phyloP scores from a whole-genome alignment of 2,329 filamentous ascomycete genomes.

The Calonectria pseudoturangicola region DNA sequence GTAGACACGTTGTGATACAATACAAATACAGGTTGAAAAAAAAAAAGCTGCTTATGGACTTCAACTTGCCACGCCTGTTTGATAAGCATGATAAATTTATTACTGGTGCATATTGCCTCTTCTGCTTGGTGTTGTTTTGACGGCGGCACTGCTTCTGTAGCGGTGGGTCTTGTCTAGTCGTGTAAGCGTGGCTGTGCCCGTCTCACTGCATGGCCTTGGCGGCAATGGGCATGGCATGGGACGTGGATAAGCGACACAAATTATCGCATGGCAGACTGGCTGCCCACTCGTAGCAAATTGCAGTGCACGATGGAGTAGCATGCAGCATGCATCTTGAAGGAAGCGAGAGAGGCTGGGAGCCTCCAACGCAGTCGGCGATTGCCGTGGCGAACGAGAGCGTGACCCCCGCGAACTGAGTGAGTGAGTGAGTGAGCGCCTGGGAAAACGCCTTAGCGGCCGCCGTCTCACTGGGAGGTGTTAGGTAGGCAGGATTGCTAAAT shows the following conservation, averaged over 20 bases:
- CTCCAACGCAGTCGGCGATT: background rate
- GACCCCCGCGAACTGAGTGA: no score
- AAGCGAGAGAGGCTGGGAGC: no score
- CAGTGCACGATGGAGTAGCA: no score
- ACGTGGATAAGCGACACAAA: background rate
- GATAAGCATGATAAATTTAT: background rate
- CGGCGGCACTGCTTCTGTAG: background rate
- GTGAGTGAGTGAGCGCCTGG: background rate
- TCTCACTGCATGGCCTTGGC: slow-evolving; percentile 12
- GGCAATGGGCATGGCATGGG: background rate
- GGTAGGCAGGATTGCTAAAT: background rate
- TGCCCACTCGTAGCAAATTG: background rate
- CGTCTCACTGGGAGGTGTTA: background rate
- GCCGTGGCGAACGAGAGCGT: background rate
- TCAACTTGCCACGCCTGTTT: slow-evolving; percentile 1
- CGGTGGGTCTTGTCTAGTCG: background rate
- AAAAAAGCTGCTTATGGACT: background rate
- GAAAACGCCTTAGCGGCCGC: slow-evolving; percentile 21
- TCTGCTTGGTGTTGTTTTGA: background rate
- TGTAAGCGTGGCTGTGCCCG: slow-evolving; percentile 20
- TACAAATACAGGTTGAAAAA: background rate
- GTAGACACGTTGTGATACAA: background rate
- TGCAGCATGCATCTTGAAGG: background rate
- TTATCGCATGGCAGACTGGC: background rate
- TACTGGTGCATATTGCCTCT: background rate